A percentile compares a stretch with the other conserved stretches of the same genome.
Conservation (phyloP, 2,329 filamentous ascomycete species). For the Beauveria varroae region DNA sequence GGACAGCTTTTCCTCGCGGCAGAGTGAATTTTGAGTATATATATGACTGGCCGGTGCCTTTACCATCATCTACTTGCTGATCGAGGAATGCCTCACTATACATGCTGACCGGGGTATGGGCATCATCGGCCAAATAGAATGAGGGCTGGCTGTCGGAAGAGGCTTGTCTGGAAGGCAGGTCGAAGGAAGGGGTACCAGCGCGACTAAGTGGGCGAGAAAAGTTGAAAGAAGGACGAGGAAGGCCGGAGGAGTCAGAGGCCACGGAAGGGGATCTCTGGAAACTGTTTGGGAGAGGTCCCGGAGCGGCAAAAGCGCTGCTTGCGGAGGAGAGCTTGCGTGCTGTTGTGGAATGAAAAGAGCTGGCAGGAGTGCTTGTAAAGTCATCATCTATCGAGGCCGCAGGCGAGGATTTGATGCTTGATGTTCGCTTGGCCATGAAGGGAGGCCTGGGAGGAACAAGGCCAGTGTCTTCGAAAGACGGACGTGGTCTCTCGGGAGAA, state of each 20-base stretch:
- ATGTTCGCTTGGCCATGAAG: slow-evolving; percentile 43
- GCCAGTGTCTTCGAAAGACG: slow-evolving; percentile 42
- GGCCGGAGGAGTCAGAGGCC: slow-evolving; percentile 68
- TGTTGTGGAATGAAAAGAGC: slow-evolving; percentile 54
- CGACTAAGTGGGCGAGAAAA: slow-evolving; percentile 87
- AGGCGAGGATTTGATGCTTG: slow-evolving; percentile 51
- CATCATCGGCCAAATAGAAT: slow-evolving; percentile 56
- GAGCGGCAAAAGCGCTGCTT: slow-evolving; percentile 43
- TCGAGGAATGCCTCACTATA: slow-evolving; percentile 61
- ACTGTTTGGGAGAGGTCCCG: slow-evolving; percentile 51
- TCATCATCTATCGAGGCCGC: slow-evolving; percentile 66
- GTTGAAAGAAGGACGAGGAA: slow-evolving; percentile 76
- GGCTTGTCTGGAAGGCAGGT: slow-evolving; percentile 53
- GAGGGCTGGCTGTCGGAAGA: slow-evolving; percentile 62
- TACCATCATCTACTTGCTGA: slow-evolving; percentile 36
- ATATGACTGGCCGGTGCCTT: slow-evolving; percentile 60
- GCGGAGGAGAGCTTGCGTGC: slow-evolving; percentile 72
- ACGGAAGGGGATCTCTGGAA: slow-evolving; percentile 76
- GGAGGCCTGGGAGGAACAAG: slow-evolving; percentile 42
- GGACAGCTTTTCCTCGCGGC: slow-evolving; percentile 72
- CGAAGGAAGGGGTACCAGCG: slow-evolving; percentile 51
- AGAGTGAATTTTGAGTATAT: slow-evolving; percentile 80
- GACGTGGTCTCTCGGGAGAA: slow-evolving; percentile 36
- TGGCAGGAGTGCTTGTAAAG: slow-evolving; percentile 43
- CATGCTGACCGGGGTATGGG: slow-evolving; percentile 65